Base-by-base conservation (phyloP, 2,329 filamentous ascomycete species). In the Pyricularia sp. region DNA sequence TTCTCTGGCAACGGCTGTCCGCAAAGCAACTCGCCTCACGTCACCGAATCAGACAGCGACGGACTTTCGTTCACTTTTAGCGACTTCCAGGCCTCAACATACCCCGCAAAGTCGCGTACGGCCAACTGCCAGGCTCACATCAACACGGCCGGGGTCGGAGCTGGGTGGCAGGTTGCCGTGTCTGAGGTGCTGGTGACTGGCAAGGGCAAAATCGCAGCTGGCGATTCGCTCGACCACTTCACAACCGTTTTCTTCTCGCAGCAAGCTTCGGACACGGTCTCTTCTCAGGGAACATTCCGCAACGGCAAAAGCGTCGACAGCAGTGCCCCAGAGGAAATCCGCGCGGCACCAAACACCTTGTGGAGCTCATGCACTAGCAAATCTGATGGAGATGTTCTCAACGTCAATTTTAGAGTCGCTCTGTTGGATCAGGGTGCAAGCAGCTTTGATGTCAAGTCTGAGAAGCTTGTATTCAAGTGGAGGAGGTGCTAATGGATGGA, bases 391-490 rank as follows among this genome's bases (percentile, higher is more conserved):
- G 76, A 75, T 26, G 72, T 76, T 62, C 69, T 77, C 55, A 77
- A 78, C 68, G 72, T 78, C 72, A 77, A 77, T 70, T 77, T 77
- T 71, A 73, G 76, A 65, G 72, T 74, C 62, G 74, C 73, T 4
- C 71, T 78, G 22, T 31, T 60, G 10, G 57, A 62, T 26, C 35
- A 65, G 22, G 60, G 60, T 16, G 31, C 44, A 6, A 62, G 55
- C 31, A 62, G 12, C 33, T 65, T 65, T 13, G 44, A 49, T 24
- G 64, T 65, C 16, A 19, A 62, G 28, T 19, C 64, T n/a, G 64
- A 65, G 59, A 53, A 57, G 35, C 19, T 60, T 9, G 44, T 16
- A 22, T 65, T 65, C 60, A 62, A 55, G 64, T 65, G 64, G 64
- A 65, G 35, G 60, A 35, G 60, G 28, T 65, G 64, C 26, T 65